Percentiles rank a stretch among this genome's conserved stretches.
These are phyloP conservation scores for Dunaliella primolecta DNA, from an alignment of 139 green algal genomes.

Conservation along the genomic window DNA sequence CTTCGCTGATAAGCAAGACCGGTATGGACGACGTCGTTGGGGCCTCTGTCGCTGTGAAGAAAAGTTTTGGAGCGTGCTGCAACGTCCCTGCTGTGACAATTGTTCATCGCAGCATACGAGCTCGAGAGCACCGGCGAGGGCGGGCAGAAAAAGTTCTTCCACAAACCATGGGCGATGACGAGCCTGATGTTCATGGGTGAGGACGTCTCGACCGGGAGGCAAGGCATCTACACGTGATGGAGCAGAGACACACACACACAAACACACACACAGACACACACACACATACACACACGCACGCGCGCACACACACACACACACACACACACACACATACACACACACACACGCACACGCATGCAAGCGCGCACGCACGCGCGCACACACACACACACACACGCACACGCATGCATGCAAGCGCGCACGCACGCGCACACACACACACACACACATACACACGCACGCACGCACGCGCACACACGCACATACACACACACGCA, in stretches of 20 bases:
- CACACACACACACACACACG: not conserved
- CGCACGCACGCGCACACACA: no score
- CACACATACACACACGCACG: not conserved
- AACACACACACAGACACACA: not conserved
- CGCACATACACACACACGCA: not conserved
- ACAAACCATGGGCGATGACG: slow-evolving; percentile 51
- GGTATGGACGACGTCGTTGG: no score
- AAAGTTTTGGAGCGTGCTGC: no score
- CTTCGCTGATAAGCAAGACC: no score
- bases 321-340: not conserved
- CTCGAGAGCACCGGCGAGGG: slow-evolving; percentile 40
- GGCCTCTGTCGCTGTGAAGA: no score
- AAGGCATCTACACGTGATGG: not conserved
- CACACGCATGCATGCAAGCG: not conserved
- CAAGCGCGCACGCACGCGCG: no score
- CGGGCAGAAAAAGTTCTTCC: slow-evolving; percentile 57
- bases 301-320: not conserved
- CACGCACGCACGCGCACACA: not conserved
- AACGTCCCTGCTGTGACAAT: not conserved
- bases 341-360: not conserved
- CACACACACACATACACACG: not conserved
- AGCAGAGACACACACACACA: not conserved
- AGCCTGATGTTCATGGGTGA: not conserved
- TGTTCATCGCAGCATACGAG: slow-evolving; percentile 52
- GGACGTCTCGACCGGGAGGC: not conserved